Evolutionary conservation across 1,139 yeast genomes (phyloP), one percentile per base, ranked within the genome.

Genomic region (Kodamaea sp.): DNA sequence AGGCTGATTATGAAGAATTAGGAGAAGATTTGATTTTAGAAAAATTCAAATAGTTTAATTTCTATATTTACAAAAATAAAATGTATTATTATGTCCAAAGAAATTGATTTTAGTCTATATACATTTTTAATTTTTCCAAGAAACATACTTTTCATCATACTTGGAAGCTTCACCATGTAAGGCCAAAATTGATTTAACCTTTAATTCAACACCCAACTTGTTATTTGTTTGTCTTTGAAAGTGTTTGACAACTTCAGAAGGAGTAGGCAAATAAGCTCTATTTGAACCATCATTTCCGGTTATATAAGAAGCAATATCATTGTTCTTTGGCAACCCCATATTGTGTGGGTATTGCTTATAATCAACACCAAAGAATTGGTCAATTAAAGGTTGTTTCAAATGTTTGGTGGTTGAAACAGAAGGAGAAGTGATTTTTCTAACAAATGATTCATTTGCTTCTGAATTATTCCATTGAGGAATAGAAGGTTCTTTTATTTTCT

Each of bases 301-400:
- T 37, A 84, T 76, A 58, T 71, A 84, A 40, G 66, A 65, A 50
- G 75, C 72, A 42, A 79, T 70, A 43, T 79, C 82, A 37, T 55
- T 49, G 60, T 82, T 85, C 9, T 77, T 68, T 37, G 97, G 97
- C 48, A 92, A 73, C 27, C 95, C 96, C 73, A 78, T 84, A 54
- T 77, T 73, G 63, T 75, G 79, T 27, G 96, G 96, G 58, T 90
- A 85, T 37, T 73, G 61, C 32, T 62, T 62, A 64, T 74, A 87
- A 50, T 82, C 76, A 38, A 73, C 63, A 35, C 76, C 73, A 46
- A 73, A 69, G 55, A 62, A 67, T 50, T 67, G 59, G 44, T 74
- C 62, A 51, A 78, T 65, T 49, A 59, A 71, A 36, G 63, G 78
- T 30, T 48, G 58, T 3, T 53, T 42, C 46, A 70, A 67, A 35